Evolutionary conservation across 441 rosid genomes (phyloP).

Genomic region (Bruguiera hainesii): DNA sequence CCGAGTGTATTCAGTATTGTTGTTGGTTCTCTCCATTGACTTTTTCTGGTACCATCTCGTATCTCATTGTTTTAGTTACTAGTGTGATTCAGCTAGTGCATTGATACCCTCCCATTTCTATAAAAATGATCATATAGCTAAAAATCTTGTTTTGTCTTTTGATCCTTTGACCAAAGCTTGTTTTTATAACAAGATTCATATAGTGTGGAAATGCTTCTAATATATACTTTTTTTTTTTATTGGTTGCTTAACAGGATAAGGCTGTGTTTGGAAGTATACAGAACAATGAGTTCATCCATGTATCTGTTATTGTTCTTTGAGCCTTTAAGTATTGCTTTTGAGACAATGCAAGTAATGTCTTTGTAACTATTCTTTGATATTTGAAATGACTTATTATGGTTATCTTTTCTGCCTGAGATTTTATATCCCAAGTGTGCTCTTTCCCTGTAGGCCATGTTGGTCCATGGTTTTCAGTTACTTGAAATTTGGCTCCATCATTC

Average conservation of each 20-base stretch:
- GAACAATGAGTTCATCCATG: slow-evolving; percentile 60
- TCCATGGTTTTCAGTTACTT: slow-evolving; percentile 96
- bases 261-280: slow-evolving; percentile 59
- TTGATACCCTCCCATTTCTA: background rate
- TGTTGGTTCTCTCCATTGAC: slow-evolving; percentile 74
- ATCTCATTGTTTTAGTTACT: slow-evolving; percentile 19
- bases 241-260: slow-evolving; percentile 63
- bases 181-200: slow-evolving; percentile 4
- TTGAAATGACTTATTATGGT: slow-evolving; percentile 4
- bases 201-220: slow-evolving; percentile 7
- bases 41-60: slow-evolving; percentile 59
- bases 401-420: background rate
- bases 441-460: slow-evolving; percentile 70
- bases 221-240: slow-evolving; percentile 10
- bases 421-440: slow-evolving; percentile 5
- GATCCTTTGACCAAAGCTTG: background rate
- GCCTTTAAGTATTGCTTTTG: slow-evolving; percentile 95
- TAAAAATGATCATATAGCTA: background rate
- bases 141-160: no score
- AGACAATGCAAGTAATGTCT: slow-evolving; percentile 84
- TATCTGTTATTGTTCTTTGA: slow-evolving; percentile 83
- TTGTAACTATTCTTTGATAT: background rate
- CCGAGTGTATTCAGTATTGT: slow-evolving; percentile 79
- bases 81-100: slow-evolving; percentile 12
- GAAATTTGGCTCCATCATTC: slow-evolving; percentile 90